These are phyloP conservation scores for Apostasia shenzhenica DNA, from an alignment of 106 monocot species.

Conservation along the genomic window DNA sequence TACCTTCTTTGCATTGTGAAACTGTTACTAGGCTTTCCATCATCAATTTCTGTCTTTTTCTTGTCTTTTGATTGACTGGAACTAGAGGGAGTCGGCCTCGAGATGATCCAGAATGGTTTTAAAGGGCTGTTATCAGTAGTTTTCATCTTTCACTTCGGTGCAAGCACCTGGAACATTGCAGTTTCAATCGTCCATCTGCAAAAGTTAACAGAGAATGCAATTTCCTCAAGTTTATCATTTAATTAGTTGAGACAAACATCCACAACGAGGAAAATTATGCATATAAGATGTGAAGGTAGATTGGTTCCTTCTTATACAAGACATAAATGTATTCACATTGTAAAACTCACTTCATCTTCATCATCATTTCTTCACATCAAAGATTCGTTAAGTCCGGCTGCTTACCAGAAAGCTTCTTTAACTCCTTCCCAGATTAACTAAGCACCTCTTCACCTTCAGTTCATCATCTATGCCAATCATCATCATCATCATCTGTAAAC, in stretches of 20 bases:
- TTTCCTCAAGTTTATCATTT: neutral
- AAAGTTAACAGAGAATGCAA: conserved; percentile 1
- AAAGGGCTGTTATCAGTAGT: conserved; percentile 57
- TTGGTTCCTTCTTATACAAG: neutral
- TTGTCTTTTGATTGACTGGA: conserved; percentile 79
- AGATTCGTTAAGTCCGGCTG: conserved; percentile 80
- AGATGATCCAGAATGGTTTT: conserved; percentile 49
- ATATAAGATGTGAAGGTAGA: neutral
- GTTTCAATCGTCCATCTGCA: conserved; percentile 81
- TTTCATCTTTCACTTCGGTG: conserved; percentile 89
- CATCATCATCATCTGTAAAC: conserved; percentile 78
- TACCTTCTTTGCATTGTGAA: conserved; percentile 63
- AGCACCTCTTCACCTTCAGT: conserved; percentile 78
- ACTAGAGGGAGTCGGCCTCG: conserved; percentile 50
- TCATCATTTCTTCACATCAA: conserved; percentile 88
- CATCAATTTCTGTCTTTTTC: conserved; percentile 72
- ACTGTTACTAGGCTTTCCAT: conserved; percentile 33
- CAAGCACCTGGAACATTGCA: conserved; percentile 66
- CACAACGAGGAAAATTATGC: neutral
- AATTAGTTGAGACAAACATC: neutral
- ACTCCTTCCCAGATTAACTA: conserved; percentile 93
- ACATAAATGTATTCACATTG: neutral
- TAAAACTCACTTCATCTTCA: conserved; percentile 72
- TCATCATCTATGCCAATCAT: conserved; percentile 86
- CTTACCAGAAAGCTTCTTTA: conserved; percentile 91